Evolutionary conservation across 164 flowering plant species (phyloP).

Genomic region (Saururus chinensis): DNA sequence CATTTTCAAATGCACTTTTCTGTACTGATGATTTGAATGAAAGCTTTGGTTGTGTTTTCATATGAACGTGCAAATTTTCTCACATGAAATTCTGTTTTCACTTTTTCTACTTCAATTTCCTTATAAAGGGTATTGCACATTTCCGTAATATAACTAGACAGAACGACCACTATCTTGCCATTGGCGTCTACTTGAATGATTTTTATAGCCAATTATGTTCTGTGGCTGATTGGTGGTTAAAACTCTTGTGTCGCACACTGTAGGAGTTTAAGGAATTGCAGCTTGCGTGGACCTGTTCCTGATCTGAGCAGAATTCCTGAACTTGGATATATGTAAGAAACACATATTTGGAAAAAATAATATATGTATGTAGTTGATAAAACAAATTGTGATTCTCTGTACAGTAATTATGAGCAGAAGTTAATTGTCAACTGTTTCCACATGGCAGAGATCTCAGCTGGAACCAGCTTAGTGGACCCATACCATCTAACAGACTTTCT

Average conservation of each 20-base stretch:
- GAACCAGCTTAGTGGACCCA: constrained; percentile 56
- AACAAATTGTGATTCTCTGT: background rate
- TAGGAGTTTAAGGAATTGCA: constrained; percentile 91
- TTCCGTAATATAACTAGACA: too few species aligned
- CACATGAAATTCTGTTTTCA: background rate
- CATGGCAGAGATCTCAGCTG: constrained; percentile 70
- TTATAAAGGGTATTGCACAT: background rate
- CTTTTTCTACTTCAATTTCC: background rate
- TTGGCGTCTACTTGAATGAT: background rate
- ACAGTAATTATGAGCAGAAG: background rate
- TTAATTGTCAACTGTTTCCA: background rate
- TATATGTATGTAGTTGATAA: too few species aligned
- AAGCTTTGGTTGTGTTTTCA: too few species aligned
- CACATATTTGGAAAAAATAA: constrained; percentile 3
- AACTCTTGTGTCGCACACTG: background rate
- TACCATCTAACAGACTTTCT: constrained; percentile 54
- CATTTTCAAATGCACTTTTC: too few species aligned
- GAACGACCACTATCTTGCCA: too few species aligned
- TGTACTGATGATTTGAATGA: too few species aligned
- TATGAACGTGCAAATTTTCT: background rate
- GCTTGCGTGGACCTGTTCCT: constrained; percentile 66
- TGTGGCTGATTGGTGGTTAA: background rate
- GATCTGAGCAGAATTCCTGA: constrained; percentile 48
- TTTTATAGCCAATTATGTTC: background rate
- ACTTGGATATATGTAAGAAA: constrained; percentile 60